Evolutionary conservation across 2,329 filamentous ascomycete genomes (phyloP).

Genomic region (Scleromitrula shiraiana): DNA sequence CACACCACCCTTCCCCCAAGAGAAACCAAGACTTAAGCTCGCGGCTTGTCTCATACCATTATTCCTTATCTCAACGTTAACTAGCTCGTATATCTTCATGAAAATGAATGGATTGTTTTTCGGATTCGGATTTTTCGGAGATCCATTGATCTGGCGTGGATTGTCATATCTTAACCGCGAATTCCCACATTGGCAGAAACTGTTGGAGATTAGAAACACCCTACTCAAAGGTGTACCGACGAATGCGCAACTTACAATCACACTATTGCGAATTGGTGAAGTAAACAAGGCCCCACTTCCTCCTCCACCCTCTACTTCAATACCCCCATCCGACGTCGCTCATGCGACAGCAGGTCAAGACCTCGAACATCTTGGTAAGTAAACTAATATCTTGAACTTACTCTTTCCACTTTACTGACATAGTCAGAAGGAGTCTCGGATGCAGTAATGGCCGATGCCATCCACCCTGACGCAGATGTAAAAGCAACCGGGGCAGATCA

Average conservation of each 20-base stretch:
- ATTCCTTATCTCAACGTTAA: conserved; percentile 44
- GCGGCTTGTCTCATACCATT: conserved; percentile 45
- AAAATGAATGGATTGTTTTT: conserved; percentile 59
- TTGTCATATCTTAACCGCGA: conserved; percentile 51
- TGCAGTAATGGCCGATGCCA: conserved; percentile 25
- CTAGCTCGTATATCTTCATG: conserved; percentile 50
- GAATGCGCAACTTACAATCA: conserved; percentile 76
- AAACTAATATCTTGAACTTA: conserved; percentile 29
- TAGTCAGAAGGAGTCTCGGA: conserved; percentile 22
- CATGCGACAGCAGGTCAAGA: conserved; percentile 42
- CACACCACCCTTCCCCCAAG: conserved; percentile 51
- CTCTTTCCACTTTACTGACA: conserved; percentile 7
- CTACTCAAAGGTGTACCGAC: conserved; percentile 76
- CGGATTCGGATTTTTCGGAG: conserved; percentile 75
- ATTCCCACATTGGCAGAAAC: conserved; percentile 66
- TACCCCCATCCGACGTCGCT: conserved; percentile 33
- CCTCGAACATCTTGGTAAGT: conserved; percentile 42
- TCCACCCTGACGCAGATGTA: conserved; percentile 35
- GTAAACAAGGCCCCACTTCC: conserved; percentile 72
- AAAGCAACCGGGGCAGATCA: conserved; percentile 14
- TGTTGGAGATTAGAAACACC: conserved; percentile 67
- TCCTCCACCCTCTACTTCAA: conserved; percentile 43
- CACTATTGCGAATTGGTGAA: conserved; percentile 73
- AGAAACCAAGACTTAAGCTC: conserved; percentile 46
- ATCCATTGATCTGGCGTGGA: conserved; percentile 59